phyloP scores from a whole-genome alignment of 2,329 filamentous ascomycete genomes.

The Penicillium sp. region DNA sequence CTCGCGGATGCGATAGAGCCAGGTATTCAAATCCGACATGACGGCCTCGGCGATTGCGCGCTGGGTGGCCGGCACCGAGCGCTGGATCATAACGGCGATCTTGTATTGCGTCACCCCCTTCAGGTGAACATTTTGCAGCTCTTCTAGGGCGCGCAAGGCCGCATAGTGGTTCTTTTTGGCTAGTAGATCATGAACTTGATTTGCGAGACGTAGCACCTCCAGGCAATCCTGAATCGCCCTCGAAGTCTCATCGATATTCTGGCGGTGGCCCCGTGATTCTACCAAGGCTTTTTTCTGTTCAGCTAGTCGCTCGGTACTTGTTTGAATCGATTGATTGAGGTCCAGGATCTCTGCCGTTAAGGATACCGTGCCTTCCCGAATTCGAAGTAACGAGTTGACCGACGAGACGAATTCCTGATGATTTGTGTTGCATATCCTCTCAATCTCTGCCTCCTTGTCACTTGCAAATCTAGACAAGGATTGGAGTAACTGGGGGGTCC shows the following conservation, averaged over 20 bases:
- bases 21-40: constrained; percentile 95
- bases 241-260: constrained; percentile 93
- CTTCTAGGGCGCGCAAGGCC: constrained; percentile 88
- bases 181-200: constrained; percentile 89
- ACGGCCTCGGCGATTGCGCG: constrained; percentile 93
- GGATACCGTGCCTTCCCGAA: constrained; percentile 84
- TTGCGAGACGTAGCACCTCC: constrained; percentile 87
- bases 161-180: constrained; percentile 94
- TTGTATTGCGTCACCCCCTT: constrained; percentile 94
- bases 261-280: constrained; percentile 84
- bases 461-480: constrained; percentile 79
- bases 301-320: constrained; percentile 89
- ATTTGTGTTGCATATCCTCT: constrained; percentile 89
- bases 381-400: constrained; percentile 88
- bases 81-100: constrained; percentile 92
- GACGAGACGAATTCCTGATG: constrained; percentile 95
- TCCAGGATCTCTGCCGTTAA: constrained; percentile 89
- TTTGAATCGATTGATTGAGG: constrained; percentile 91
- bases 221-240: constrained; percentile 87
- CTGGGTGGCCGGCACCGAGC: constrained; percentile 89
- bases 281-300: constrained; percentile 93
- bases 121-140: constrained; percentile 93
- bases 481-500: constrained; percentile 71
- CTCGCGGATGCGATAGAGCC: constrained; percentile 92
- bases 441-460: constrained; percentile 87